Conservation (phyloP, 2,329 filamentous ascomycete genomes). For the Chaetomiaceae sp. region DNA sequence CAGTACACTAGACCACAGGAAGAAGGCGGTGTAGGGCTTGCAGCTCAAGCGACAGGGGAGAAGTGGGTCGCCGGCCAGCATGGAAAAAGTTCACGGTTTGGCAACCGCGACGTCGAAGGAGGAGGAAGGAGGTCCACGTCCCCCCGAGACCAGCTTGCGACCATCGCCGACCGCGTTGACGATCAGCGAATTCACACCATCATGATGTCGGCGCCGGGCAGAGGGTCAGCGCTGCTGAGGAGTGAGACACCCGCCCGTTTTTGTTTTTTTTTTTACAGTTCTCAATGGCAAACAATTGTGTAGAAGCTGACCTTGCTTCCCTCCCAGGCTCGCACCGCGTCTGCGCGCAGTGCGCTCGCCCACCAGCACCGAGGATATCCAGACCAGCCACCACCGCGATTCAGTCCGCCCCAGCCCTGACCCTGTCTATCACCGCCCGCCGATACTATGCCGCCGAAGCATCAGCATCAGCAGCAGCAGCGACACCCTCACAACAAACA, state of each 20-base stretch:
- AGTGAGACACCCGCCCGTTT: too few relatives aligned
- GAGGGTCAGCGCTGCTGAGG: slow-evolving; percentile 47
- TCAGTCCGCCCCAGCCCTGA: not conserved
- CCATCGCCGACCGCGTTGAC: slow-evolving; percentile 6
- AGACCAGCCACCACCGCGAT: not conserved
- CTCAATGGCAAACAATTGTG: not conserved
- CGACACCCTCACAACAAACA: slow-evolving; percentile 8
- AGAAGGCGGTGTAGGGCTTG: slow-evolving; percentile 19
- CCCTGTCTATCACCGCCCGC: slow-evolving; percentile 9
- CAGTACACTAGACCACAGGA: not conserved
- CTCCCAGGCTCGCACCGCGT: slow-evolving; percentile 24
- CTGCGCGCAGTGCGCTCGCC: slow-evolving; percentile 31
- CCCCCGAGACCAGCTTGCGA: not conserved
- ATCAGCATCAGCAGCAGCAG: slow-evolving; percentile 23
- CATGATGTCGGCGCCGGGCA: slow-evolving; percentile 51
- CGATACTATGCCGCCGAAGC: slow-evolving; percentile 31
- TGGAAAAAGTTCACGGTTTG: slow-evolving; percentile 28
- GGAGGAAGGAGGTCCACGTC: not conserved
- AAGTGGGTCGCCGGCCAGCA: slow-evolving; percentile 11
- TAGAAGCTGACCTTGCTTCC: not conserved
- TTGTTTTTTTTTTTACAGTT: too few relatives aligned
- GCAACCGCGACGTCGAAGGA: slow-evolving; percentile 10
- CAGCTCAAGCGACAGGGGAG: not conserved
- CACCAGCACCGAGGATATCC: slow-evolving; percentile 4
- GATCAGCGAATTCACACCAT: slow-evolving; percentile 10